These are phyloP conservation scores for Exophiala alcalophila DNA, from an alignment of 2,329 filamentous ascomycete species.

Conservation along the genomic window DNA sequence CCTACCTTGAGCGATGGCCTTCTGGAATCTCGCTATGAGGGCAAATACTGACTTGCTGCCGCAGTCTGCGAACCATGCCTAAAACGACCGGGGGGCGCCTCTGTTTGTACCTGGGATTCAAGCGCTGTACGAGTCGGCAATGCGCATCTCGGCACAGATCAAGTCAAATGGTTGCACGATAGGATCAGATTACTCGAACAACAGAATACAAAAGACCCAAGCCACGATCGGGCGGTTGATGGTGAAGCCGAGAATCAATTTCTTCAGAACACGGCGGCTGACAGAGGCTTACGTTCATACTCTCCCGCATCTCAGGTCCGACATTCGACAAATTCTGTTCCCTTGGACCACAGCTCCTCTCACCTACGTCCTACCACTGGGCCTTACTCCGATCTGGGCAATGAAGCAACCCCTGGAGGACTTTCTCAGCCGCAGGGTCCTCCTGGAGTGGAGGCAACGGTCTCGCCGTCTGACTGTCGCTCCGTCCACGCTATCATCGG, in stretches of 20 bases:
- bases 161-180: neutral
- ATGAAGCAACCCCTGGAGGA: neutral
- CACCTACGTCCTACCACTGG: neutral
- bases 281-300: neutral
- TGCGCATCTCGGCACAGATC: neutral
- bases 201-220: too few species aligned
- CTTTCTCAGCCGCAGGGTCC: neutral
- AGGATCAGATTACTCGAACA: conserved; percentile 1
- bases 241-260: neutral
- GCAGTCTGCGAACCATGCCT: neutral
- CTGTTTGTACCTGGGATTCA: neutral
- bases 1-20: too few species aligned
- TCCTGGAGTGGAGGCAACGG: conserved; percentile 2
- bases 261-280: neutral
- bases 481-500: conserved; percentile 49
- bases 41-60: too few species aligned
- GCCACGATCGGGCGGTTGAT: neutral
- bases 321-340: neutral
- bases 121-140: too few species aligned
- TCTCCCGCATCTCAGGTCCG: neutral
- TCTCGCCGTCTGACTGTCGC: conserved; percentile 21
- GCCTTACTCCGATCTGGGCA: neutral
- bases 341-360: neutral
- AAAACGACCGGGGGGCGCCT: neutral
- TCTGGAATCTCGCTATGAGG: too few species aligned